A percentile compares a stretch with the other conserved stretches of the same genome.
Evolutionary conservation across 192 early-diverging fungal species (phyloP).

Genomic region (Pilaira anomala): DNA sequence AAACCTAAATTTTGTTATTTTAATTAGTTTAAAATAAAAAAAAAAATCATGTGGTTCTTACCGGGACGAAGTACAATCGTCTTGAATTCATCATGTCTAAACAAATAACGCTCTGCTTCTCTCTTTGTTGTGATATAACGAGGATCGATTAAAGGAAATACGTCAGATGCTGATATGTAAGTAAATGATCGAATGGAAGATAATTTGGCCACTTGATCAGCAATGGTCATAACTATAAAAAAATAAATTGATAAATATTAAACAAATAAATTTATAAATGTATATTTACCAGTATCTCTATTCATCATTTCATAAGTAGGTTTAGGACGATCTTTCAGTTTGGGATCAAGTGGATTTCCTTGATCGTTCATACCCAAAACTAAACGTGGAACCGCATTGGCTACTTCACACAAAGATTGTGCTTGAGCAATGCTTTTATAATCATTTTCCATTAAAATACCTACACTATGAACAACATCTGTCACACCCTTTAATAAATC

Average conservation of each 20-base stretch:
- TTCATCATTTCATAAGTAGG: constrained; percentile 63
- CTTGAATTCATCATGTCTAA: constrained; percentile 47
- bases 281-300: constrained; percentile 61
- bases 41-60: constrained; percentile 11
- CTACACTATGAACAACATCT: constrained; percentile 71
- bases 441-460: constrained; percentile 65
- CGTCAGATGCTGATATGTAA: constrained; percentile 66
- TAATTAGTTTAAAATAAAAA: background rate
- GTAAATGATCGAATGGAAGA: constrained; percentile 52
- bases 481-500: constrained; percentile 51
- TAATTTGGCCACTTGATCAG: constrained; percentile 45
- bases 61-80: constrained; percentile 55
- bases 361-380: constrained; percentile 30
- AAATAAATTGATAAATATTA: background rate
- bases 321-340: constrained; percentile 25
- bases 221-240: constrained; percentile 52
- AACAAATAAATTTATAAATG: background rate
- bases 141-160: constrained; percentile 59
- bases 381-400: constrained; percentile 25
- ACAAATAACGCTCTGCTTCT: constrained; percentile 59
- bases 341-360: constrained; percentile 48
- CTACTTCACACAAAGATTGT: constrained; percentile 31
- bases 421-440: constrained; percentile 56
- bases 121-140: constrained; percentile 74
- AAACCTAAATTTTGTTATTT: constrained; percentile 39